These are phyloP conservation scores for Fusarium heterosporum DNA, from an alignment of 2,329 filamentous ascomycete species.

Conservation along the genomic window DNA sequence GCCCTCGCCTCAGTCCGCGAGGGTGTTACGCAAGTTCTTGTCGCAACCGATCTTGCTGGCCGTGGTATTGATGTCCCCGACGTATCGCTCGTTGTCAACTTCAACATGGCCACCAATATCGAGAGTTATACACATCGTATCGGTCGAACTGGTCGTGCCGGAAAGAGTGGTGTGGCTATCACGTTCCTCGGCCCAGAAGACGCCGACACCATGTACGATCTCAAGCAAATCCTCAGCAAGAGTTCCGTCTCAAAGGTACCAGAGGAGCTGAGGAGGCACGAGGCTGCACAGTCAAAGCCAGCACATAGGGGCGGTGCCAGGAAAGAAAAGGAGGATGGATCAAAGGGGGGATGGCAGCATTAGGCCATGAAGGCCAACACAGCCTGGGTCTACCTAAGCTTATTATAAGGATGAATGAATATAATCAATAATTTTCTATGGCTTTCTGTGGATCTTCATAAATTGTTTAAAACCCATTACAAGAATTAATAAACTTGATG, in stretches of 20 bases:
- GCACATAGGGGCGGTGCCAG: conserved; percentile 51
- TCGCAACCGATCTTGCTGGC: conserved; percentile 94
- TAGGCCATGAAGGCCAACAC: background rate
- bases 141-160: conserved; percentile 95
- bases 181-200: conserved; percentile 96
- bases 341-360: conserved; percentile 44
- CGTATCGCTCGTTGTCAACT: conserved; percentile 94
- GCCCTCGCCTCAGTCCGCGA: conserved; percentile 86
- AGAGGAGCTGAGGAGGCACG: conserved; percentile 89
- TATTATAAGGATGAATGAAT: background rate
- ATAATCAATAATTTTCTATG: background rate
- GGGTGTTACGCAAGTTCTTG: conserved; percentile 85
- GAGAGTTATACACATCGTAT: conserved; percentile 97
- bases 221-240: conserved; percentile 96
- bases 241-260: conserved; percentile 88
- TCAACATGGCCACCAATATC: conserved; percentile 96
- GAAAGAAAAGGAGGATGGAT: conserved; percentile 49
- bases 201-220: conserved; percentile 88
- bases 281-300: conserved; percentile 88
- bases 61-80: conserved; percentile 98
- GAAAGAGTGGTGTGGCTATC: conserved; percentile 95
- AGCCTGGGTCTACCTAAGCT: background rate
- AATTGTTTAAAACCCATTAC: too few relatives aligned
- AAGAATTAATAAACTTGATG: too few relatives aligned
- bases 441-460: too few relatives aligned